Percentiles rank a stretch among this genome's conserved stretches.
Conservation (phyloP, 805 yeast species). For the Zygosaccharomyces bisporus region DNA sequence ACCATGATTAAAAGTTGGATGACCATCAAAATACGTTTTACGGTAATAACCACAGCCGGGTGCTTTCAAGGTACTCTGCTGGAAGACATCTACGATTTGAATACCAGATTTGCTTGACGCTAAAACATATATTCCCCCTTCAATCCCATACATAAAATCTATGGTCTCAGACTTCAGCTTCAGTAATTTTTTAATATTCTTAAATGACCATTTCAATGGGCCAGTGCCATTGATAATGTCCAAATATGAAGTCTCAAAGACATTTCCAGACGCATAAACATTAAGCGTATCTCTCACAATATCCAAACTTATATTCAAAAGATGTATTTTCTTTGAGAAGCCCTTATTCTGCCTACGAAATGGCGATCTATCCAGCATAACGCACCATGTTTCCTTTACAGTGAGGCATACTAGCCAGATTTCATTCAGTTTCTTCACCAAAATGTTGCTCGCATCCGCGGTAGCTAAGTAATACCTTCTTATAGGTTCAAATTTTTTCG, state of each 20-base stretch:
- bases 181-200: background rate
- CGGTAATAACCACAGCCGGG: conserved; percentile 3
- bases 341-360: conserved; percentile 4
- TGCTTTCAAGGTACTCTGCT: background rate
- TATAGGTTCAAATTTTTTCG: background rate
- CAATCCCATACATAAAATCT: background rate
- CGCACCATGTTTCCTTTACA: conserved; percentile 1
- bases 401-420: conserved; percentile 6
- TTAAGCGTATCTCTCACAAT: background rate
- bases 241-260: background rate
- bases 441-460: background rate
- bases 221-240: background rate
- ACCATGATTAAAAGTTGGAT: conserved; percentile 4
- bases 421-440: conserved; percentile 4
- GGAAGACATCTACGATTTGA: background rate
- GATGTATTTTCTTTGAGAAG: background rate
- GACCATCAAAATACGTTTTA: conserved; percentile 8
- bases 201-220: background rate
- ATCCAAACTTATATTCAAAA: background rate
- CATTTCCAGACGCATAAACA: background rate
- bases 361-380: background rate
- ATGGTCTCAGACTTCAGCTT: background rate
- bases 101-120: background rate
- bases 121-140: background rate
- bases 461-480: conserved; percentile 5